Percentiles rank a stretch among this genome's conserved stretches.
phyloP scores from a whole-genome alignment of 2,329 filamentous ascomycete species.

The Neonectria magnoliae region DNA sequence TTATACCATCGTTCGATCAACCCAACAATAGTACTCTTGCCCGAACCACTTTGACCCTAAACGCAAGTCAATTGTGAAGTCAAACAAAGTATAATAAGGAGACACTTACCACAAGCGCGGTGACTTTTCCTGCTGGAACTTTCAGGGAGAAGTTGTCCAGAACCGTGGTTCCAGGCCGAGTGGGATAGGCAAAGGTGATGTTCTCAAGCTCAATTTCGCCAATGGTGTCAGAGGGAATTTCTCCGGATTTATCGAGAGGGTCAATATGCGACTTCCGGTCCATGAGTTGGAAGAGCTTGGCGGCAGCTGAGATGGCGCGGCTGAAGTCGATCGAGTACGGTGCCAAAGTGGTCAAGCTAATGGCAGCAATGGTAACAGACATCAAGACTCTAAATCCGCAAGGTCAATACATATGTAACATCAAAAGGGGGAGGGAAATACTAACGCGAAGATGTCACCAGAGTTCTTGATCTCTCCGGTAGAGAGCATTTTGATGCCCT shows the following conservation, averaged over 20 bases:
- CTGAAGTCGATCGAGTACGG: slow-evolving; percentile 52
- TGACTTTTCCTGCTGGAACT: slow-evolving; percentile 58
- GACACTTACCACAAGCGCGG: slow-evolving; percentile 55
- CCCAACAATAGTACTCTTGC: slow-evolving; percentile 53
- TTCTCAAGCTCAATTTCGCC: slow-evolving; percentile 52
- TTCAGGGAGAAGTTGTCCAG: slow-evolving; percentile 54
- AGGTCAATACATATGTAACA: background rate
- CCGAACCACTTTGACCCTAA: slow-evolving; percentile 50
- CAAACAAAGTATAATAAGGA: background rate
- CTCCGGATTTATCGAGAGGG: slow-evolving; percentile 47
- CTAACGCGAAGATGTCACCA: slow-evolving; percentile 53
- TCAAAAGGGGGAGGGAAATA: background rate
- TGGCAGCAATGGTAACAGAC: slow-evolving; percentile 51
- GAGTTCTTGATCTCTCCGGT: slow-evolving; percentile 49
- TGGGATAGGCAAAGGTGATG: slow-evolving; percentile 58
- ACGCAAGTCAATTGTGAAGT: background rate
- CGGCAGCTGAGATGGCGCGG: slow-evolving; percentile 49
- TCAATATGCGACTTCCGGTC: slow-evolving; percentile 51
- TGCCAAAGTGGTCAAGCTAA: slow-evolving; percentile 49
- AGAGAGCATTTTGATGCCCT: slow-evolving; percentile 52
- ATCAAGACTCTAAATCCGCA: slow-evolving; percentile 46
- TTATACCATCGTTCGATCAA: slow-evolving; percentile 54
- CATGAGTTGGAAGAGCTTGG: slow-evolving; percentile 51
- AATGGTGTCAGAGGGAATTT: slow-evolving; percentile 40
- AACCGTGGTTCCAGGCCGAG: slow-evolving; percentile 53